phyloP scores from a whole-genome alignment of 441 rosid genomes.

The Dalechampia spathulata region DNA sequence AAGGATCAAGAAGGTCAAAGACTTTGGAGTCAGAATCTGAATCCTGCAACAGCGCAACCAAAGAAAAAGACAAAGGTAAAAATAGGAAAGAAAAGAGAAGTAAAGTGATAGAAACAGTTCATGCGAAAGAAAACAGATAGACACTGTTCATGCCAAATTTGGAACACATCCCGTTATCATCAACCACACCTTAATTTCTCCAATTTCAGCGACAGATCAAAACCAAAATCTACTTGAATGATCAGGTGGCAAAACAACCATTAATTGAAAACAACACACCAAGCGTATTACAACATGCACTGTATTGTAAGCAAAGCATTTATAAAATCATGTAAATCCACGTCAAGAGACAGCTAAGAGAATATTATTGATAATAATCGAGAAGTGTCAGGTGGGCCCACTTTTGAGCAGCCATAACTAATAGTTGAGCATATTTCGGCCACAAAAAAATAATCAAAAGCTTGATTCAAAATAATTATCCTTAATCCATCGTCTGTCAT shows the following conservation, averaged over 20 bases:
- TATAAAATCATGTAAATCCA: background rate
- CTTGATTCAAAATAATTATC: too few relatives aligned
- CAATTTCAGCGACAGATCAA: background rate
- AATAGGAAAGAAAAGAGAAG: background rate
- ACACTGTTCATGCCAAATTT: background rate
- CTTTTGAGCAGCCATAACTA: too few relatives aligned
- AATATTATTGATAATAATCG: too few relatives aligned
- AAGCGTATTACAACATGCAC: background rate
- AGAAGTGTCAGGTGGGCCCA: too few relatives aligned
- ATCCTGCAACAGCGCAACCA: slow-evolving; percentile 45
- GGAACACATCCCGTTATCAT: background rate
- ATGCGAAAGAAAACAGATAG: background rate
- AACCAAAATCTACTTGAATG: background rate
- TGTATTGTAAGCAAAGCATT: background rate
- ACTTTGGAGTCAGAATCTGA: slow-evolving; percentile 39
- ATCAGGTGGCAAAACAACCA: background rate
- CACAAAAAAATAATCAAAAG: too few relatives aligned
- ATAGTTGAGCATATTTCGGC: too few relatives aligned
- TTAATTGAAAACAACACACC: background rate
- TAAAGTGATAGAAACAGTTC: background rate
- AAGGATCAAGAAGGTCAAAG: slow-evolving; percentile 63
- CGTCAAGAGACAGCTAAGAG: background rate
- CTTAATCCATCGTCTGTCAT: too few relatives aligned
- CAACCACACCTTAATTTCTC: background rate
- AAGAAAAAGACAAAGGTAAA: background rate